Base-by-base conservation (phyloP, 2,329 filamentous ascomycete species). In the Endocalyx cinctus region DNA sequence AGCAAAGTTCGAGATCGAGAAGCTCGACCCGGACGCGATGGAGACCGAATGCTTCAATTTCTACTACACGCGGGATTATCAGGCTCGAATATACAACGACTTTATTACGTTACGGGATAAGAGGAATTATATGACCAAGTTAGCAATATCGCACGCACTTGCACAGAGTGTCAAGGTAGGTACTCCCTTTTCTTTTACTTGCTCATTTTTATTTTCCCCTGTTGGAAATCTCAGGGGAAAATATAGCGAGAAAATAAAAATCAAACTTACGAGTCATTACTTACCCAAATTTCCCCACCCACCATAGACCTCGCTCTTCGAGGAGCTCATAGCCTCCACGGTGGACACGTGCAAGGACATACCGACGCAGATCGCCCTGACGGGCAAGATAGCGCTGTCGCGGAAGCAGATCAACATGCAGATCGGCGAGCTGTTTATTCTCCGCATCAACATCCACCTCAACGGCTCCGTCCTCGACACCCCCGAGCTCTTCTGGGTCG, bases 81-180 rank as follows among this genome's bases (percentile, higher is more conserved):
- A 98, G 63, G 87, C 92, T 15, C 83, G 92, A 32, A 98, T 98
- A 60, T 98, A 98, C 74, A 98, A 98, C 62, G 92, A 98, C 63
- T 98, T 98, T 52, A 98, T 98, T 61, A 92, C 87, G 3, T 64
- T 98, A 40, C 76, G 89, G 30, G 90, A 97, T 52, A 95, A 94
- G 63, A 82, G 82, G 53, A 95, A 94, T 61, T 94, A 97, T 66
- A 97, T 97, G 92, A 94, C 84, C 47, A 97, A 97, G 66, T 70
- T 97, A 23, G 88, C 90, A 35, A 97, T 97, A 55, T 94, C 87
- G 12, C 92, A 98, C 65, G 92, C 92, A 3, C 69, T 98, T 29
- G 86, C 90, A 0, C 92, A 98, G 61, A 94, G 87, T 44, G 92
- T 97, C 54, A 97, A 98, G 74, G 81, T 82, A 58, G 15, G 15